These are phyloP conservation scores for Brassica rapa DNA, from an alignment of 345 rosid genomes.

Conservation along the genomic window DNA sequence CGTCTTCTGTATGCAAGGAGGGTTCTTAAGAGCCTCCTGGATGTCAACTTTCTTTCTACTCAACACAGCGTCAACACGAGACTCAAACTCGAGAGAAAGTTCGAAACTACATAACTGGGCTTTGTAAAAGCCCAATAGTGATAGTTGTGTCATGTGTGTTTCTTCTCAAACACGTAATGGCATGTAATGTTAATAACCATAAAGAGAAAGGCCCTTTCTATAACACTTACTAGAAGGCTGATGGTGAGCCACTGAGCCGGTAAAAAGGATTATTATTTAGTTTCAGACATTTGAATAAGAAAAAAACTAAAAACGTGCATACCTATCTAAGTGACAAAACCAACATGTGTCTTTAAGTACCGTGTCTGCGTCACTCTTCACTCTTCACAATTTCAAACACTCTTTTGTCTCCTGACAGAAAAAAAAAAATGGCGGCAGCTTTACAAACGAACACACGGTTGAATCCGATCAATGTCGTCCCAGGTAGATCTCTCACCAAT, in stretches of 20 bases:
- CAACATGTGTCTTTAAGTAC: background rate
- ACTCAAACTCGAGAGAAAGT: slow-evolving; percentile 72
- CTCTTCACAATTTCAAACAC: background rate
- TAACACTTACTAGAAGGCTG: background rate
- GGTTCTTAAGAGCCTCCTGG: slow-evolving; percentile 93
- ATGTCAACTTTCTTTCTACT: slow-evolving; percentile 90
- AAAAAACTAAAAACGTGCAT: slow-evolving; percentile 28
- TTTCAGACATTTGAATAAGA: background rate
- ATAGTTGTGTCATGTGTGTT: background rate
- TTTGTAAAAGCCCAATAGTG: background rate
- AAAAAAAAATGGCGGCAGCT: slow-evolving; percentile 47
- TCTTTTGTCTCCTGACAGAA: background rate
- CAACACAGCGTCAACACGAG: slow-evolving; percentile 91
- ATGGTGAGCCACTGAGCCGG: background rate
- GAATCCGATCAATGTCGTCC: slow-evolving; percentile 20
- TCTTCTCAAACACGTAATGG: background rate
- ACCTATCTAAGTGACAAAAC: slow-evolving; percentile 25
- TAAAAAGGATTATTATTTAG: background rate
- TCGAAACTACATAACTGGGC: background rate
- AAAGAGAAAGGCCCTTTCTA: background rate
- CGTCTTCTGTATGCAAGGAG: slow-evolving; percentile 87
- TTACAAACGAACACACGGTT: slow-evolving; percentile 40
- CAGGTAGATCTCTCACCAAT: slow-evolving; percentile 38
- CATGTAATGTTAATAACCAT: background rate
- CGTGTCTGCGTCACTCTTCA: background rate